Percentiles rank a stretch among this genome's conserved stretches.
These are phyloP conservation scores for Ustilago shanxiensis DNA, from an alignment of 1,284 basidiomycete genomes.

Conservation along the genomic window DNA sequence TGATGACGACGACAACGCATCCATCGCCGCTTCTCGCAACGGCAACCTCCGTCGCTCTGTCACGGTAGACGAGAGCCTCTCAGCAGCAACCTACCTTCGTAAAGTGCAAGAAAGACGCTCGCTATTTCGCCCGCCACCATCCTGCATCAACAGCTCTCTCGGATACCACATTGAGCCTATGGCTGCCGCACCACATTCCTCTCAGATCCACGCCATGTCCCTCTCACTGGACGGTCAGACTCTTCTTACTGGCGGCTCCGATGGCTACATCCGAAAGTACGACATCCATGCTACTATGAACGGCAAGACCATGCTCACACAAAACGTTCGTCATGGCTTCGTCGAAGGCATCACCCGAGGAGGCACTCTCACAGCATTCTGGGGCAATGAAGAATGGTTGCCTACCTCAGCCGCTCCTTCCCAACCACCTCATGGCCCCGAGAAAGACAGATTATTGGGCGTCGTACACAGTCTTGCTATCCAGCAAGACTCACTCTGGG, in stretches of 20 bases:
- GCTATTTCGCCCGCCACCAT: conserved; percentile 31
- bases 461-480: conserved; percentile 65
- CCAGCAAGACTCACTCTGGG: conserved; percentile 66
- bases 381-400: conserved; percentile 74
- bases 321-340: conserved; percentile 89
- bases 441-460: conserved; percentile 56
- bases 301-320: conserved; percentile 86
- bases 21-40: conserved; percentile 21
- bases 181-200: conserved; percentile 89
- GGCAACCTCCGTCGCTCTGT: conserved; percentile 13
- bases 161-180: conserved; percentile 82
- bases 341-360: conserved; percentile 93
- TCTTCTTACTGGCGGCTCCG: conserved; percentile 88
- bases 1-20: conserved; percentile 27
- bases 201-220: conserved; percentile 86
- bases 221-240: conserved; percentile 88
- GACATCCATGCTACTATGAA: conserved; percentile 91
- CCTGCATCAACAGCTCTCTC: conserved; percentile 22
- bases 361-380: conserved; percentile 88
- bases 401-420: conserved; percentile 15
- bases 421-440: conserved; percentile 4
- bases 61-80: conserved; percentile 23
- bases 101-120: conserved; percentile 40
- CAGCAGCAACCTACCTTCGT: conserved; percentile 33
- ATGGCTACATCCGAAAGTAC: conserved; percentile 93